phyloP scores from a whole-genome alignment of 331 rosid genomes.

The Arachis monticola region DNA sequence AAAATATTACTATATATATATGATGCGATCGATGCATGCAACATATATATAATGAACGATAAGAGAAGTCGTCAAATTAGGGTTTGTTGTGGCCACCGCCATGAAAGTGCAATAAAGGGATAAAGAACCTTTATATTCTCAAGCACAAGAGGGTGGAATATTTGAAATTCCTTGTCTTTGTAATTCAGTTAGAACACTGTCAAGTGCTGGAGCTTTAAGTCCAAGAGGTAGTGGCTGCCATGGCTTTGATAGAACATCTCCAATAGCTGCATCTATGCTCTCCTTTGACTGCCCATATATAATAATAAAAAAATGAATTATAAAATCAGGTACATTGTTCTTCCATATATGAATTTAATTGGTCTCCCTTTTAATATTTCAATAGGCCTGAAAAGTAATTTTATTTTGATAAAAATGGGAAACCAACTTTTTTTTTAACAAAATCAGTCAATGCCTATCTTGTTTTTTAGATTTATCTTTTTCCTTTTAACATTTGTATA shows the following conservation, averaged over 20 bases:
- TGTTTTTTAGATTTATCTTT: no score
- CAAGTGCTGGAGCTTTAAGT: conserved; percentile 77
- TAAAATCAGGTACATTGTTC: not conserved
- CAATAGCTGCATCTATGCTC: conserved; percentile 85
- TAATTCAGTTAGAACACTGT: conserved; percentile 71
- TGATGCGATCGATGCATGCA: conserved; percentile 30
- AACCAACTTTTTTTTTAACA: no score
- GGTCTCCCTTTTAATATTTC: no score
- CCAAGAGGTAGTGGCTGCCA: conserved; percentile 96
- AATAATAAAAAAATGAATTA: not conserved
- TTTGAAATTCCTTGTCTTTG: conserved; percentile 81
- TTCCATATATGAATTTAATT: no score
- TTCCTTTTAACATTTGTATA: not conserved
- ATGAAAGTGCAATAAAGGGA: not conserved
- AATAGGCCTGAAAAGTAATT: no score
- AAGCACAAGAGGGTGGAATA: conserved; percentile 75
- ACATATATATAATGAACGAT: conserved; percentile 25
- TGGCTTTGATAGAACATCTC: conserved; percentile 84
- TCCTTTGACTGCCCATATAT: conserved; percentile 70
- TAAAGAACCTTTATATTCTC: conserved; percentile 21
- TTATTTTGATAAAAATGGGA: no score
- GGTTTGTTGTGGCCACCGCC: conserved; percentile 30
- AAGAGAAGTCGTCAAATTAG: conserved; percentile 55
- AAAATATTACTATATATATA: not conserved
- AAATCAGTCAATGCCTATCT: no score